Conservation (phyloP, 2,329 filamentous ascomycete genomes). For the Talaromyces amestolkiae region DNA sequence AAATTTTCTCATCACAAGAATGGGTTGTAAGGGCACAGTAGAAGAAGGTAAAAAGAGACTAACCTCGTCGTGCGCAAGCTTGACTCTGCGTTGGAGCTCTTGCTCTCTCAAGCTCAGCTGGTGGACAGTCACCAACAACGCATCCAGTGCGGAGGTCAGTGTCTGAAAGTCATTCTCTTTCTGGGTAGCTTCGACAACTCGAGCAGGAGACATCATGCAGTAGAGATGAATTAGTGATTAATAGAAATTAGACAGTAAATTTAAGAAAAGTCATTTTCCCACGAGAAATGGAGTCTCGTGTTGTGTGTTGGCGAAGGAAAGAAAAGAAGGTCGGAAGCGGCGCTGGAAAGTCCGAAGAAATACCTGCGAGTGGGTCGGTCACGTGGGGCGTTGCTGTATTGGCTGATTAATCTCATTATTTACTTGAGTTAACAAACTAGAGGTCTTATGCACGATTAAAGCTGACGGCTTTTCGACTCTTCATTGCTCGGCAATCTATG, state of each 20-base stretch:
- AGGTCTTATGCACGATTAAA: not conserved
- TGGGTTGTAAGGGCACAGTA: constrained; percentile 16
- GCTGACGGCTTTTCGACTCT: not conserved
- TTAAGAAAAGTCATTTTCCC: not conserved
- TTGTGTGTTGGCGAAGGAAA: not conserved
- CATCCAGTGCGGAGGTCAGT: constrained; percentile 42
- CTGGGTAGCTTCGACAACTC: constrained; percentile 30
- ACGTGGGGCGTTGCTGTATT: not conserved
- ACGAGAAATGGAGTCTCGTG: not conserved
- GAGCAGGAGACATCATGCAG: constrained; percentile 34
- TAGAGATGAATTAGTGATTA: not conserved
- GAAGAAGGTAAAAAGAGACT: constrained; percentile 11
- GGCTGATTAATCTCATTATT: not conserved
- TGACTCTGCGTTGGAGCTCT: constrained; percentile 36
- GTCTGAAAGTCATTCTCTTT: constrained; percentile 37
- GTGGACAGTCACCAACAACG: constrained; percentile 41
- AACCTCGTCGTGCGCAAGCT: constrained; percentile 44
- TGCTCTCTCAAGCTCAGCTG: constrained; percentile 41
- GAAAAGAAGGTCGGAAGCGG: constrained; percentile 2
- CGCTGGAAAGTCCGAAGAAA: constrained; percentile 2
- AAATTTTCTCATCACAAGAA: constrained; percentile 50
- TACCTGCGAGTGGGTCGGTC: not conserved
- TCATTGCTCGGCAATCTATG: constrained; percentile 11
- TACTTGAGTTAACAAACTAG: too few species aligned
- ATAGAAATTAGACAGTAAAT: not conserved